These are phyloP conservation scores for Globisporangium rhizosaccharum DNA, from an alignment of 352 stramenopile species.

Conservation along the genomic window DNA sequence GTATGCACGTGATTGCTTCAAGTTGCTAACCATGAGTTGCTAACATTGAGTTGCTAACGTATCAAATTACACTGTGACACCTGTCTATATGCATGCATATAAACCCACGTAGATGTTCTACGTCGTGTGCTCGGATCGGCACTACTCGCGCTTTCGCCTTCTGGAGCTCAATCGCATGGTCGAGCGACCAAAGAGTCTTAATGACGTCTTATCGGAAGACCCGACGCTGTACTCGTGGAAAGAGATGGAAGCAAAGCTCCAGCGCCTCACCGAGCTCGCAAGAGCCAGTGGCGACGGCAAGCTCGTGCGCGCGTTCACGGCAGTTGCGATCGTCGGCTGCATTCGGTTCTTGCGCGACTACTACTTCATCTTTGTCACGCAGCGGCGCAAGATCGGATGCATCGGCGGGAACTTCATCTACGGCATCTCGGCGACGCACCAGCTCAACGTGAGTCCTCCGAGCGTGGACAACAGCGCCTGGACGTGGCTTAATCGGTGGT, in stretches of 20 bases:
- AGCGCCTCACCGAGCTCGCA: conserved; percentile 50
- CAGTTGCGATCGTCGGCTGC: conserved; percentile 97
- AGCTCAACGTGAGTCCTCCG: conserved; percentile 74
- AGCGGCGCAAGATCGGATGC: conserved; percentile 94
- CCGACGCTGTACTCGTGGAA: conserved; percentile 65
- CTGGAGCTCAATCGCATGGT: conserved; percentile 67
- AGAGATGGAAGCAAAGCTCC: conserved; percentile 74
- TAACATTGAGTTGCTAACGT: neutral
- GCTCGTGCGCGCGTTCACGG: conserved; percentile 76
- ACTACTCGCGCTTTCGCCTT: conserved; percentile 78
- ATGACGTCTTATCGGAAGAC: conserved; percentile 64
- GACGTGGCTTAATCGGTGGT: conserved; percentile 76
- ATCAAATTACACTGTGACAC: no score
- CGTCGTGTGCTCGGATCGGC: conserved; percentile 80
- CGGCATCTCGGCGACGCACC: conserved; percentile 93
- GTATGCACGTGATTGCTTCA: no score
- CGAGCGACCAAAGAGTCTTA: conserved; percentile 46
- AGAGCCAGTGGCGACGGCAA: conserved; percentile 28
- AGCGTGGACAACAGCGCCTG: conserved; percentile 48
- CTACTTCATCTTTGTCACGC: conserved; percentile 98
- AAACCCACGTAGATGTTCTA: conserved; percentile 34
- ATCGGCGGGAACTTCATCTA: conserved; percentile 97
- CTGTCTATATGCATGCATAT: no score
- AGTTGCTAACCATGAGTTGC: neutral
- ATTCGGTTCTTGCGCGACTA: conserved; percentile 97